A percentile compares a stretch with the other conserved stretches of the same genome.
These are phyloP conservation scores for Mortierella sp. DNA, from an alignment of 371 early-diverging fungal species.

Conservation along the genomic window DNA sequence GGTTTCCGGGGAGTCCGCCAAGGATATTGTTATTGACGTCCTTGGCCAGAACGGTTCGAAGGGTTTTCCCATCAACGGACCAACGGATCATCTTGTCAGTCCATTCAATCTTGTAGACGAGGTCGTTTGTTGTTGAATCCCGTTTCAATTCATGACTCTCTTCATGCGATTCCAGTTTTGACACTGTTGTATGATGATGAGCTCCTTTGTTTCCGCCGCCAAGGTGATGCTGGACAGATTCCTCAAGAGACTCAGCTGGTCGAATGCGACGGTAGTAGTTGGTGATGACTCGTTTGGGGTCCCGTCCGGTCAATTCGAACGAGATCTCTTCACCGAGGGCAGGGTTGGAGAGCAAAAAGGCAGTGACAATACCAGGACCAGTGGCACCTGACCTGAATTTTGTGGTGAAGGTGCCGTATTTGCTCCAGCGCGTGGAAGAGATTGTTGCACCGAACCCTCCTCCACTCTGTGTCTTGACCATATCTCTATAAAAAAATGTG, in stretches of 20 bases:
- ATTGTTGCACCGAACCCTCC: conserved; percentile 55
- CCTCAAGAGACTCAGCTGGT: background rate
- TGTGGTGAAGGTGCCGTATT: conserved; percentile 43
- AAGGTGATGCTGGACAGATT: background rate
- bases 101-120: conserved; percentile 48
- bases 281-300: conserved; percentile 43
- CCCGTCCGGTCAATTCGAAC: conserved; percentile 46
- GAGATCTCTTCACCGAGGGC: conserved; percentile 54
- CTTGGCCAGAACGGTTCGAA: conserved; percentile 34
- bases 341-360: conserved; percentile 50
- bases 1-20: conserved; percentile 32
- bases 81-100: conserved; percentile 34
- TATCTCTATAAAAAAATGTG: conserved; percentile 19
- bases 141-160: conserved; percentile 20
- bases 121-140: conserved; percentile 32
- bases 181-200: background rate
- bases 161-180: conserved; percentile 32
- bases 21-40: background rate
- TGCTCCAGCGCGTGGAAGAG: conserved; percentile 52
- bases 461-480: conserved; percentile 49
- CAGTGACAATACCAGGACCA: conserved; percentile 53
- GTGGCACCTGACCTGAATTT: conserved; percentile 51
- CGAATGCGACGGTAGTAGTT: conserved; percentile 41
- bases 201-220: background rate
- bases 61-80: conserved; percentile 39